These are phyloP conservation scores for Cryptosporidium bovis DNA, from an alignment of 169 alveolate genomes.

Conservation along the genomic window DNA sequence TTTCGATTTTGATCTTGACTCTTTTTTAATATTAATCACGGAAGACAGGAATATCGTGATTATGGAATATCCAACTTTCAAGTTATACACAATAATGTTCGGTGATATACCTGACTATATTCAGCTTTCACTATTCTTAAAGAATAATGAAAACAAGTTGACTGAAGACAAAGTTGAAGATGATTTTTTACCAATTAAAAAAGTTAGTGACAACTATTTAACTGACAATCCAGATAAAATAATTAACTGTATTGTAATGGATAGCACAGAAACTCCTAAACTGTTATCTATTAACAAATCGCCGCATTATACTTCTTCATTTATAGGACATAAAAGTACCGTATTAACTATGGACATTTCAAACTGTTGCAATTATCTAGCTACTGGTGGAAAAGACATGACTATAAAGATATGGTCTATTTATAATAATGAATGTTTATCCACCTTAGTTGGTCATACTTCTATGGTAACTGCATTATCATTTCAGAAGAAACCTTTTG, in stretches of 20 bases:
- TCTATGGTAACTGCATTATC: constrained; percentile 85
- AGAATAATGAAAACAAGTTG: not conserved
- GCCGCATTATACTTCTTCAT: constrained; percentile 30
- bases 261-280: constrained; percentile 67
- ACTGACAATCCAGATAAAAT: not conserved
- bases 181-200: not conserved
- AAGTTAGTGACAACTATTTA: not conserved
- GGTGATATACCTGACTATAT: constrained; percentile 66
- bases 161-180: not conserved
- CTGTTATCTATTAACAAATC: constrained; percentile 30
- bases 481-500: constrained; percentile 79
- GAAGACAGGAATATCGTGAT: constrained; percentile 61
- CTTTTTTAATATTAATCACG: constrained; percentile 21
- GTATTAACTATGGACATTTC: constrained; percentile 65
- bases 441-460: constrained; percentile 85
- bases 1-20: not conserved
- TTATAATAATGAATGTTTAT: constrained; percentile 76
- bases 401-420: constrained; percentile 86
- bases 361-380: constrained; percentile 78
- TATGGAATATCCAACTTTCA: constrained; percentile 32
- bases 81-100: constrained; percentile 29
- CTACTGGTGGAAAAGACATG: constrained; percentile 86
- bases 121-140: constrained; percentile 29
- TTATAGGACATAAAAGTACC: constrained; percentile 51
- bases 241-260: constrained; percentile 27